Conservation (phyloP, 306 rosid species). For the Erythrophleum fordii region DNA sequence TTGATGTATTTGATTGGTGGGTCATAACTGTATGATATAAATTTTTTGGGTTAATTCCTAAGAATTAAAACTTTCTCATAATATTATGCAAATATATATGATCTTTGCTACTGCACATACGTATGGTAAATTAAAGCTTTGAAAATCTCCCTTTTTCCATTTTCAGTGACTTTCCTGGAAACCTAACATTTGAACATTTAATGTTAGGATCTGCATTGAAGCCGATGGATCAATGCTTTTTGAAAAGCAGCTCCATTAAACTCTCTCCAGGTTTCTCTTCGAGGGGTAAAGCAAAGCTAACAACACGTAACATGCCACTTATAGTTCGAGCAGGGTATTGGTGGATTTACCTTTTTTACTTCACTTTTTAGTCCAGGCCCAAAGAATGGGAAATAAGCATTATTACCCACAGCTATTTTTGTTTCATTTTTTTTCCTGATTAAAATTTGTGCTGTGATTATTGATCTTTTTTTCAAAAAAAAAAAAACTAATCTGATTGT, state of each 20-base stretch:
- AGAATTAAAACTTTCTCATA: neutral
- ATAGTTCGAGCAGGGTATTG: slow-evolving; percentile 60
- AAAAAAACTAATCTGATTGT: neutral
- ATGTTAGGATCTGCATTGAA: slow-evolving; percentile 60
- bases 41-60: neutral
- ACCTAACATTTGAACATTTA: slow-evolving; percentile 28
- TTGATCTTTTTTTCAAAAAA: neutral
- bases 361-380: neutral
- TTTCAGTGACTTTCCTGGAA: slow-evolving; percentile 1
- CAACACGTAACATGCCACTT: slow-evolving; percentile 38
- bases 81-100: neutral
- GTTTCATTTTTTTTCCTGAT: neutral
- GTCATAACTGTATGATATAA: neutral
- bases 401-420: neutral
- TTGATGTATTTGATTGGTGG: slow-evolving; percentile 8
- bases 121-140: neutral
- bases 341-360: neutral
- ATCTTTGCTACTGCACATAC: slow-evolving; percentile 20
- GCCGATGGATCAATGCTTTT: slow-evolving; percentile 49
- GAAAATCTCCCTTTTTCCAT: neutral
- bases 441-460: neutral
- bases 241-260: slow-evolving; percentile 42
- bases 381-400: neutral
- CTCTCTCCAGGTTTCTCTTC: slow-evolving; percentile 34
- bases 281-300: slow-evolving; percentile 44